These are phyloP conservation scores for Acacia acuminata DNA, from an alignment of 306 rosid genomes.

Conservation along the genomic window DNA sequence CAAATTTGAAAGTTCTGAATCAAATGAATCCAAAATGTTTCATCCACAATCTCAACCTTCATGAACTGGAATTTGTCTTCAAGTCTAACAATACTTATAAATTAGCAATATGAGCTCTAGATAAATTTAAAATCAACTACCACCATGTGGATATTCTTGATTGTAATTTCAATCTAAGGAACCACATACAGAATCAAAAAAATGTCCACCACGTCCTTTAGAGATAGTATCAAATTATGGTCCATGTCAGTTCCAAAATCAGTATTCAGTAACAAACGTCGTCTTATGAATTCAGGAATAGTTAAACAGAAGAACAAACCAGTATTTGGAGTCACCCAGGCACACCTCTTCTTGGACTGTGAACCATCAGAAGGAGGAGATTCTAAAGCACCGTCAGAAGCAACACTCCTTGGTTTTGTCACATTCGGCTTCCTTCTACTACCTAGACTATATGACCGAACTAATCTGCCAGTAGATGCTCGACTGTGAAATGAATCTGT, in stretches of 20 bases:
- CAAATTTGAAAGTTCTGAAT: conserved; percentile 8
- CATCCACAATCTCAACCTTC: conserved; percentile 2
- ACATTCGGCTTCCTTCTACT: conserved; percentile 58
- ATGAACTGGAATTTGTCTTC: conserved; percentile 1
- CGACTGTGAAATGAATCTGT: conserved; percentile 82
- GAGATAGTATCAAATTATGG: neutral
- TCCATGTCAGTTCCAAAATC: neutral
- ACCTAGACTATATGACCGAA: conserved; percentile 61
- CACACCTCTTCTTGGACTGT: conserved; percentile 65
- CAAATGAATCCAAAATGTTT: neutral
- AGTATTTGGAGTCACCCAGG: conserved; percentile 87
- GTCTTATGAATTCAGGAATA: neutral
- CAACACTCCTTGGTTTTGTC: conserved; percentile 74
- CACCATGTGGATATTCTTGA: neutral
- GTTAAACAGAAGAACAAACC: conserved; percentile 51
- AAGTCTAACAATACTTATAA: neutral
- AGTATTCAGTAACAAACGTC: conserved; percentile 2
- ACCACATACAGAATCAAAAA: neutral
- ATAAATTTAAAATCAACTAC: conserved; percentile 22
- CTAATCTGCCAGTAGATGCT: conserved; percentile 79
- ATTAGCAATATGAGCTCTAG: neutral
- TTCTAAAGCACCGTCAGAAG: conserved; percentile 65
- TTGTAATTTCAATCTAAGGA: conserved; percentile 22
- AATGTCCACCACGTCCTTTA: neutral
- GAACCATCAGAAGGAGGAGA: conserved; percentile 52